Evolutionary conservation across 2,329 filamentous ascomycete species (phyloP).

Genomic region (Ceratocystis eucalypticola): DNA sequence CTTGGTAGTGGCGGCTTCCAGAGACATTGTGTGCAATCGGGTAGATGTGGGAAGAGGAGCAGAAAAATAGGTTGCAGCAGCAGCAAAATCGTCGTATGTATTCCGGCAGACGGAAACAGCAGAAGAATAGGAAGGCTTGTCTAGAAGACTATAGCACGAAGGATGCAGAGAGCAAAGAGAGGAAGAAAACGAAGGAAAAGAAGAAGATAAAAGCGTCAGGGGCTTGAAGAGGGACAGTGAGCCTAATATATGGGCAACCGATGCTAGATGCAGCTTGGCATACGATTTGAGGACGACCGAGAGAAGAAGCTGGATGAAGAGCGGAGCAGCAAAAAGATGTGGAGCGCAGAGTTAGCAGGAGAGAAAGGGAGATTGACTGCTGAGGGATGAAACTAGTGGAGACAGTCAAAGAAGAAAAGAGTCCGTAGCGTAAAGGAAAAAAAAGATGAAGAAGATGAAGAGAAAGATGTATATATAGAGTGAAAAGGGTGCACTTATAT

Average conservation of each 20-base stretch:
- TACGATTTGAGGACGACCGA: conserved; percentile 20
- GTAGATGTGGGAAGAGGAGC: conserved; percentile 39
- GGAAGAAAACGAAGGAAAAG: conserved; percentile 18
- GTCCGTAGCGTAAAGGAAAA: background rate
- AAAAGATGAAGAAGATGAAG: background rate
- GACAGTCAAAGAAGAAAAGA: no score
- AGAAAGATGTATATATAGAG: background rate
- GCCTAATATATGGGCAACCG: conserved; percentile 26
- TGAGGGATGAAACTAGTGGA: no score
- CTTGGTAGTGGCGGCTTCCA: conserved; percentile 58
- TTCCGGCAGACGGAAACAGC: conserved; percentile 41
- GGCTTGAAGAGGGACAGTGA: conserved; percentile 18
- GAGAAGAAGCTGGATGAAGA: conserved; percentile 23
- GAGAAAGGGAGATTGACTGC: background rate
- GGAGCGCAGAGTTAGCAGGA: conserved; percentile 30
- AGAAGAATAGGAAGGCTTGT: conserved; percentile 22
- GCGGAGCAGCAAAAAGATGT: conserved; percentile 24
- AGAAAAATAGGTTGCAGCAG: conserved; percentile 30
- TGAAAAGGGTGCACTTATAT: background rate
- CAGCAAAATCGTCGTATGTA: background rate
- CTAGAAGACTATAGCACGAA: background rate
- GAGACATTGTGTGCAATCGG: conserved; percentile 44
- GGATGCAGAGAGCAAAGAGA: conserved; percentile 21
- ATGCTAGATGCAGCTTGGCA: conserved; percentile 24
- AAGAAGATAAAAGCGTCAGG: conserved; percentile 18